Evolutionary conservation across 2,329 filamentous ascomycete species (phyloP), one percentile per base, ranked within the genome.

Genomic region (Blastomyces silverae): DNA sequence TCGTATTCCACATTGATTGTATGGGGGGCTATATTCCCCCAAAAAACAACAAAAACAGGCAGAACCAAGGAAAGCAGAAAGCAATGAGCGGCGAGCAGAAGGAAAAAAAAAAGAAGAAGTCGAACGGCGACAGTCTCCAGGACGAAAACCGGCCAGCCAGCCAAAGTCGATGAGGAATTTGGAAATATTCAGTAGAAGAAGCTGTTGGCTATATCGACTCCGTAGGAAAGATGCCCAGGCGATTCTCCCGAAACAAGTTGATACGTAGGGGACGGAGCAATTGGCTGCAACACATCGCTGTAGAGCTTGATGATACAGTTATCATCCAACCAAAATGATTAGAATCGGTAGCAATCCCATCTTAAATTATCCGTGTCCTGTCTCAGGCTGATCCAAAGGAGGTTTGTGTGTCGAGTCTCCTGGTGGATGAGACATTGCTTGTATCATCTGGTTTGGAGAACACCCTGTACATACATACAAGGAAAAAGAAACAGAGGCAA

Each of bases 1-100:
- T 63, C 56, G 62, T 34, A 46, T 63, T 67, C 62, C 37, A 65
- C 65, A 31, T 65, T 22, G 58, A 28, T 34, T 20, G 48, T 25
- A 61, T 13, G 39, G 28, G 3, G 3, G 4, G 15, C 28, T 22
- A 46, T n/a, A 37, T 37, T 37, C 8, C 34, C 8, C 34, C 34
- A 10, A 37, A 37, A 20, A 20, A 44, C 6, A 59, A 7, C 15
- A 17, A 59, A 28, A 13, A 28, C 39, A 31, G 13, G 39, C 20
- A 58, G 34, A 28, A 15, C n/a, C 17, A 10, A 42, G 22, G 20
- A 15, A 7, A 42, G 6, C 20, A 2, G 20, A 8, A 39, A 34
- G n/a, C n/a, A n/a, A n/a, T n/a, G n/a, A n/a, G n/a, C n/a, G n/a
- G n/a, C n/a, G n/a, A n/a, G n/a, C n/a, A n/a, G n/a, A n/a, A n/a